Evolutionary conservation across 176 grass and related monocot species (phyloP).

Genomic region (Oryza meridionalis): DNA sequence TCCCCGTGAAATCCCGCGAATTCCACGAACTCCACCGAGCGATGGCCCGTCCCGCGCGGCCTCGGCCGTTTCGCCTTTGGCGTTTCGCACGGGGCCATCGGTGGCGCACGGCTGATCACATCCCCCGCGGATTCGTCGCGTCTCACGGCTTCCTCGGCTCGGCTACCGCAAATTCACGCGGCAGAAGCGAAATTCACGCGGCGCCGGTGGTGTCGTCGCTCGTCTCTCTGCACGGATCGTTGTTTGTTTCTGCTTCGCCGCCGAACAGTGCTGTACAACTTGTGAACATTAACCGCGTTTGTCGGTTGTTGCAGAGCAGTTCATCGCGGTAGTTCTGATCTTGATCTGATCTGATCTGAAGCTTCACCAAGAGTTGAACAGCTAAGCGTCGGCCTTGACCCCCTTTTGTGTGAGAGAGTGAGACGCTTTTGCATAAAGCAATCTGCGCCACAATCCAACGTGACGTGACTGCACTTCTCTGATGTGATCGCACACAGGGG

Average conservation of each 20-base stretch:
- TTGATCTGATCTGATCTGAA: not conserved
- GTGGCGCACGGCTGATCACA: no score
- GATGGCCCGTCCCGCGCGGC: not conserved
- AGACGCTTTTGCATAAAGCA: not conserved
- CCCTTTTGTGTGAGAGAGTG: not conserved
- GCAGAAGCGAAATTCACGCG: not conserved
- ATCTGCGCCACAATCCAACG: not conserved
- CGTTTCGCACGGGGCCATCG: not conserved
- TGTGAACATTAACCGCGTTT: not conserved
- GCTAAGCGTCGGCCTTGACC: not conserved
- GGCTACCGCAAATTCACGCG: not conserved
- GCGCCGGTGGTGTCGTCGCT: no score
- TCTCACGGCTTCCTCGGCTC: not conserved
- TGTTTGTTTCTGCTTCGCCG: not conserved
- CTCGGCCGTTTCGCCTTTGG: not conserved
- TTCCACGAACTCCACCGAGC: not conserved
- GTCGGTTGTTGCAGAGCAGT: not conserved
- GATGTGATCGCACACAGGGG: not conserved
- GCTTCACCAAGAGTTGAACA: not conserved
- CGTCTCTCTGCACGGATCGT: not conserved
- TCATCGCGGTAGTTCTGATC: not conserved
- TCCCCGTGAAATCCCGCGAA: not conserved
- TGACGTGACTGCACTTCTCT: not conserved
- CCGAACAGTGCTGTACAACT: not conserved
- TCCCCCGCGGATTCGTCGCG: not conserved